These are phyloP conservation scores for Diaporthe amygdali DNA, from an alignment of 2,329 filamentous ascomycete genomes.

Conservation along the genomic window DNA sequence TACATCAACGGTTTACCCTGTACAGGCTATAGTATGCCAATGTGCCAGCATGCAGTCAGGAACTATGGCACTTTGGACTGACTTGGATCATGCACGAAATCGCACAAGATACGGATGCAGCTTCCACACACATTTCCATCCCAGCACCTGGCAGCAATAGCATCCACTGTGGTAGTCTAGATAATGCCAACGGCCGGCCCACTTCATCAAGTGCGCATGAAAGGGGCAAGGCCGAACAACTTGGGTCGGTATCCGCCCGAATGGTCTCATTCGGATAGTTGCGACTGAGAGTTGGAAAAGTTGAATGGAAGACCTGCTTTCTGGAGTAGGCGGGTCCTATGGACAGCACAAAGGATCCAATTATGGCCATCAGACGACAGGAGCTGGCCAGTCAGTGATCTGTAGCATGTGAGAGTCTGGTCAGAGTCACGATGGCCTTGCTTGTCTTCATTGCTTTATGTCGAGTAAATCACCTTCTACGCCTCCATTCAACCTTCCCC, in stretches of 20 bases:
- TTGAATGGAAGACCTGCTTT: background rate
- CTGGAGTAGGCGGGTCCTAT: background rate
- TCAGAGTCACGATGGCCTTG: too few species aligned
- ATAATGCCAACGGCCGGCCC: background rate
- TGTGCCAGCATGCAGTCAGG: background rate
- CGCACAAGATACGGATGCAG: background rate
- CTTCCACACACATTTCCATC: background rate
- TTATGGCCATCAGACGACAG: background rate
- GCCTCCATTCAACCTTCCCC: too few species aligned
- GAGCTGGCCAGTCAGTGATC: background rate
- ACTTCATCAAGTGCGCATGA: background rate
- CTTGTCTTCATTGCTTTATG: too few species aligned
- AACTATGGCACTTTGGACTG: background rate
- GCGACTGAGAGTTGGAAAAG: background rate
- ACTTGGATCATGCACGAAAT: constrained; percentile 4
- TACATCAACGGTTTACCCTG: background rate
- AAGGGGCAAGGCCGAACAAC: background rate
- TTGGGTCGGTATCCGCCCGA: background rate
- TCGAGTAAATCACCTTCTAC: too few species aligned
- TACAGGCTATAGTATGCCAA: background rate
- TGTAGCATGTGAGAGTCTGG: background rate
- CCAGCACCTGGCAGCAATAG: background rate
- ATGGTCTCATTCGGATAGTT: background rate
- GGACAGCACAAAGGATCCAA: background rate
- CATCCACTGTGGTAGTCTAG: background rate